Conservation (phyloP, 2,329 filamentous ascomycete genomes). For the Aschersonia sp. region DNA sequence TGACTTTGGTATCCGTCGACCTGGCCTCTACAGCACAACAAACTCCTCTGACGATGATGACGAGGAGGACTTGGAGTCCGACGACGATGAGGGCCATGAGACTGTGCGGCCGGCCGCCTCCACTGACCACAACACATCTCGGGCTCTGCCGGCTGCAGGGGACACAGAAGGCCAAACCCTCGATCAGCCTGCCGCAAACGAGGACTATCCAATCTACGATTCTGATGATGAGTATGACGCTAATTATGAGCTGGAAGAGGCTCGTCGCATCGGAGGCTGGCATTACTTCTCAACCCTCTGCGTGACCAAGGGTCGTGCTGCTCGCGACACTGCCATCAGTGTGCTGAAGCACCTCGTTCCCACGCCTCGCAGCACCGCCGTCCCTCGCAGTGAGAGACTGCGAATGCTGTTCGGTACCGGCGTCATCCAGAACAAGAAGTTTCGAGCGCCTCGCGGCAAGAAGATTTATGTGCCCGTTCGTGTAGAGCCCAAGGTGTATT, state of each 20-base stretch:
- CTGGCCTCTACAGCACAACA: conserved; percentile 57
- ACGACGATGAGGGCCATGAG: conserved; percentile 37
- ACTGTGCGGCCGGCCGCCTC: conserved; percentile 2
- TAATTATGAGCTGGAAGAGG: conserved; percentile 62
- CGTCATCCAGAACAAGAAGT: conserved; percentile 40
- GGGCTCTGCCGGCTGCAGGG: conserved; percentile 24
- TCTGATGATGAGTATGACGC: conserved; percentile 66
- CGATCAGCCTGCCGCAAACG: conserved; percentile 40
- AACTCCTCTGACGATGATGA: conserved; percentile 55
- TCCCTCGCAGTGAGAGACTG: conserved; percentile 42
- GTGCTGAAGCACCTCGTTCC: conserved; percentile 38
- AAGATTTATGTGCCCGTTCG: conserved; percentile 92
- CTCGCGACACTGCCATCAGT: conserved; percentile 26
- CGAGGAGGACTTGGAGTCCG: conserved; percentile 52
- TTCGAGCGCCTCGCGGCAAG: conserved; percentile 69
- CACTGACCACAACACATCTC: conserved; percentile 23
- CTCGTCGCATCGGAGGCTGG: conserved; percentile 60
- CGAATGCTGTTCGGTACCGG: conserved; percentile 37
- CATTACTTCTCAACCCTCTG: conserved; percentile 53
- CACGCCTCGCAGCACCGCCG: conserved; percentile 35
- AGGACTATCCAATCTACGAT: conserved; percentile 81
- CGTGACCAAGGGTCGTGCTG: conserved; percentile 25
- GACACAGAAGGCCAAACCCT: conserved; percentile 79
- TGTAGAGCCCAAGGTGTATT: conserved; percentile 95
- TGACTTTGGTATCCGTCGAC: conserved; percentile 79